A percentile compares a stretch with the other conserved stretches of the same genome.
Evolutionary conservation across 1,284 basidiomycete species (phyloP).

Genomic region (Malassezia equina): DNA sequence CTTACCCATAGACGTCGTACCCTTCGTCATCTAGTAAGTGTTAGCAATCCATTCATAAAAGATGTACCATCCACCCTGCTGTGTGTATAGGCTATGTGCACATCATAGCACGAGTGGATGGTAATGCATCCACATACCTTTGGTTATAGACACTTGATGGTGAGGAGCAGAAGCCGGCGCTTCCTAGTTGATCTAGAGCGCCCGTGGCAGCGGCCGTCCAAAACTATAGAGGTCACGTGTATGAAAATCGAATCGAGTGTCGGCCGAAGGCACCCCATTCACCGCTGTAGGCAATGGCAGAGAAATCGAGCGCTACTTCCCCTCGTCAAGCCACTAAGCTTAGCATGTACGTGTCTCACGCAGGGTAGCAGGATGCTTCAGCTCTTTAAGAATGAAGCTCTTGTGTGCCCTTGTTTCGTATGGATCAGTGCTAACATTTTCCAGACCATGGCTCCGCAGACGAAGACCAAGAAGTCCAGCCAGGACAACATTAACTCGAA

Average conservation of each 20-base stretch:
- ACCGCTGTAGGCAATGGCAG: background rate
- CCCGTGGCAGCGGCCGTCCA: background rate
- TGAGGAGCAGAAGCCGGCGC: constrained; percentile 13
- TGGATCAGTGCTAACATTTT: background rate
- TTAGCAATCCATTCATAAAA: constrained; percentile 5
- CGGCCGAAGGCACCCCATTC: constrained; percentile 6
- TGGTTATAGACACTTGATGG: constrained; percentile 16
- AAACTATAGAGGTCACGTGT: constrained; percentile 17
- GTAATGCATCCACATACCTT: constrained; percentile 11
- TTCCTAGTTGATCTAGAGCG: background rate
- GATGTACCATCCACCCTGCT: background rate
- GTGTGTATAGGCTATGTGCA: background rate
- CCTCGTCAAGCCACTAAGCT: constrained; percentile 12
- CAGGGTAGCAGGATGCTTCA: background rate
- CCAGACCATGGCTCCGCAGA: constrained; percentile 65
- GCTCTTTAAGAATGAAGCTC: background rate
- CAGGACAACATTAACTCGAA: constrained; percentile 85
- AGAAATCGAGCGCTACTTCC: background rate
- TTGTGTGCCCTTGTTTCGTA: background rate
- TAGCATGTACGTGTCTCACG: constrained; percentile 8
- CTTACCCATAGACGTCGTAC: constrained; percentile 49
- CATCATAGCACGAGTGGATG: background rate
- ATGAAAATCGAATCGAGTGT: background rate
- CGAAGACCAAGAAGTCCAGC: constrained; percentile 68
- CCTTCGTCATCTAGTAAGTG: constrained; percentile 40